Evolutionary conservation across 2,329 filamentous ascomycete genomes (phyloP).

Genomic region (Pyricularia sp.): DNA sequence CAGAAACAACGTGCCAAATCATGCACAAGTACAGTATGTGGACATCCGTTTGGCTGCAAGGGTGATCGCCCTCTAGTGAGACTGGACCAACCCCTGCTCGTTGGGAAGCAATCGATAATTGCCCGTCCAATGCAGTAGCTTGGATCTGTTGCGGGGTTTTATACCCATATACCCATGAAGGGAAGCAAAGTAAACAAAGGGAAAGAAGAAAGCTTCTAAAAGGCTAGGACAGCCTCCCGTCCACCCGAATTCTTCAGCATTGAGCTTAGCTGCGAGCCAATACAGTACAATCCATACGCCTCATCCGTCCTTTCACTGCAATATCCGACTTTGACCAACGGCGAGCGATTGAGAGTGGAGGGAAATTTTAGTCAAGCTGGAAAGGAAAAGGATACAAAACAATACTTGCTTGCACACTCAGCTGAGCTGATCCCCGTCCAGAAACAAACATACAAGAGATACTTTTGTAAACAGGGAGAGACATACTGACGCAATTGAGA

Average conservation of each 20-base stretch:
- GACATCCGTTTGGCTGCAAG: background rate
- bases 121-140: background rate
- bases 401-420: background rate
- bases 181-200: background rate
- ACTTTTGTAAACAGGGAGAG: background rate
- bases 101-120: background rate
- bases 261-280: background rate
- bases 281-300: background rate
- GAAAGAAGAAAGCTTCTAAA: background rate
- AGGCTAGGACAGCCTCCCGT: background rate
- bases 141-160: background rate
- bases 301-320: background rate
- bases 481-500: background rate
- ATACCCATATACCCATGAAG: background rate
- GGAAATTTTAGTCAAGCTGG: background rate
- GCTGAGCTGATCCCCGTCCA: background rate
- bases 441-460: background rate
- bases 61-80: background rate
- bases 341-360: background rate
- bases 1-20: background rate
- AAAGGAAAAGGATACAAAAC: background rate
- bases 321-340: background rate
- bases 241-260: background rate
- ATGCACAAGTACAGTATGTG: background rate
- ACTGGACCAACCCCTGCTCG: background rate